Conservation (phyloP, 176 grass and related monocot genomes). For the Lolium perenne region DNA sequence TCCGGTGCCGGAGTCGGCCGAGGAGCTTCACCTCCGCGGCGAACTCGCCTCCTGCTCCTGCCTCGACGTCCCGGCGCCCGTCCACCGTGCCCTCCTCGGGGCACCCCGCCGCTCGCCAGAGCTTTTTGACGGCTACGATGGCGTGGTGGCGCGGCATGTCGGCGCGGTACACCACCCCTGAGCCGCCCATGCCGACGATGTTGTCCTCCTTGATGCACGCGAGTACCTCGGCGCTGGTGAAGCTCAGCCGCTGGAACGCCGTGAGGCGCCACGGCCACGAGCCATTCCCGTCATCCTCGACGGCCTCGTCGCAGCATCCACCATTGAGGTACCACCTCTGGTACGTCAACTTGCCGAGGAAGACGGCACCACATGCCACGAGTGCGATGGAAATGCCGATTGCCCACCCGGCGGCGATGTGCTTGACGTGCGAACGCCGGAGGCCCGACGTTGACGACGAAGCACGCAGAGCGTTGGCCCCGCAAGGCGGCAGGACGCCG, state of each 20-base stretch:
- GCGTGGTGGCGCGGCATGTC: conserved; percentile 82
- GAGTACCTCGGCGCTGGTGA: conserved; percentile 88
- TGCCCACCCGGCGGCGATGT: conserved; percentile 81
- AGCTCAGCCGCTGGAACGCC: conserved; percentile 85
- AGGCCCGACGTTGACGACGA: conserved; percentile 36
- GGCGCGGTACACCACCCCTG: conserved; percentile 87
- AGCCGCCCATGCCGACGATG: conserved; percentile 92
- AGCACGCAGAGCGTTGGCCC: conserved; percentile 30
- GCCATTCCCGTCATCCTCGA: conserved; percentile 50
- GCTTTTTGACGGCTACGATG: conserved; percentile 87
- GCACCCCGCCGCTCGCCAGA: conserved; percentile 67
- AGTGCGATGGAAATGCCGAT: conserved; percentile 64
- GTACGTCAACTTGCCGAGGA: conserved; percentile 67
- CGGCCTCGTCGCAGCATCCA: conserved; percentile 65
- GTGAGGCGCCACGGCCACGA: conserved; percentile 95
- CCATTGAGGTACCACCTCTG: conserved; percentile 65
- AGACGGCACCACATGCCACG: conserved; percentile 34
- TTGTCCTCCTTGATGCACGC: conserved; percentile 92
- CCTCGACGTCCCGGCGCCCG: conserved; percentile 35
- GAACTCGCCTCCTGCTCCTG: conserved; percentile 59
- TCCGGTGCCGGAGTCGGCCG: conserved; percentile 82
- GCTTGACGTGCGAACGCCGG: conserved; percentile 63
- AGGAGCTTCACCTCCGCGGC: conserved; percentile 82
- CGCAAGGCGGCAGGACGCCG: conserved; percentile 65
- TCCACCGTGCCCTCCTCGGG: conserved; percentile 46